Evolutionary conservation across 2,329 filamentous ascomycete genomes (phyloP), one percentile per base, ranked within the genome.

Genomic region (Aspergillus pseudoterreus): DNA sequence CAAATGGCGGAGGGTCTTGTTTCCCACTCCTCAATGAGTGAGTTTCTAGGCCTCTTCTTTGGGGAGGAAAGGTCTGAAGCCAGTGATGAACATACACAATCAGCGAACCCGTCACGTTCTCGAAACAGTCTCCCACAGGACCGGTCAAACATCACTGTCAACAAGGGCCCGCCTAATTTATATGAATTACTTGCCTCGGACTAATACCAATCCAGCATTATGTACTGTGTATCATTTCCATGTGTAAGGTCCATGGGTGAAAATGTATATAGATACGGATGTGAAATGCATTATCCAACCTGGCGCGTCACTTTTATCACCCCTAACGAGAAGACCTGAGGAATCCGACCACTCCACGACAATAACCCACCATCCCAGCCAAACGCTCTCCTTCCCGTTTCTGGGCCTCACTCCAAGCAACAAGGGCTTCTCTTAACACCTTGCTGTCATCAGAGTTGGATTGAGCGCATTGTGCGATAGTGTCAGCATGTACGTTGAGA

Each of bases 341-440:
- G 74, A 94, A 96, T 38, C 83, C 83, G 15, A 95, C 84, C 21
- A 96, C 89, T 57, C 92, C 92, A 57, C 86, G 83, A 68, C 90
- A 95, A 68, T 94, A 96, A 14, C 91, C 90, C 11, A 95, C 88
- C 56, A 96, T 73, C 48, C 83, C 83, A 50, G 87, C 84, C 50
- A 97, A 71, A 50, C 91, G 80, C 53, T 78, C 78, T 45, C 82
- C 81, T 69, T 95, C 92, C 61, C 75, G 77, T 67, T 85, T 84
- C 69, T 92, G 88, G 62, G 87, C 83, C 24, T 71, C 72, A 68
- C 85, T 85, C 89, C 90, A 96, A 60, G 81, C 78, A 47, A 72
- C 70, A 54, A 96, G 71, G 43, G 82, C 82, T 1, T 71, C 74
- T 43, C 84, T 76, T 12, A 92, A 69, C 27, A 69, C 63, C 57